These are phyloP conservation scores for Drechmeria coniospora DNA, from an alignment of 2,329 filamentous ascomycete genomes.

Conservation along the genomic window DNA sequence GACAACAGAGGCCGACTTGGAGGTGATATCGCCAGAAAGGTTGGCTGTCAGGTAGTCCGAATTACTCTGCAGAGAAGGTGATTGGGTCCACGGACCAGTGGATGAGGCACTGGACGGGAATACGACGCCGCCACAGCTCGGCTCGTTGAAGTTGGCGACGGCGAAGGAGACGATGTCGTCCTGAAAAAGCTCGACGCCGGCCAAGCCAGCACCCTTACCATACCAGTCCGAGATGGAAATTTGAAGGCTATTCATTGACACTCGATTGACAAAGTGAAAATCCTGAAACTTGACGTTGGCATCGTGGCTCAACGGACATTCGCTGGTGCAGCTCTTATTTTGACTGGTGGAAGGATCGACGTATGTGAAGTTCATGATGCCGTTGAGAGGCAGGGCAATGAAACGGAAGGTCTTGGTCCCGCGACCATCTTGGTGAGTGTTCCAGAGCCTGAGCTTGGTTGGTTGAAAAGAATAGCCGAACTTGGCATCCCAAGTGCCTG, in stretches of 20 bases:
- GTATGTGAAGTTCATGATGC: slow-evolving; percentile 94
- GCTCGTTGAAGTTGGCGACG: slow-evolving; percentile 77
- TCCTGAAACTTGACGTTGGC: slow-evolving; percentile 58
- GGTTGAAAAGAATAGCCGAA: slow-evolving; percentile 78
- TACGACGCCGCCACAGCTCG: slow-evolving; percentile 52
- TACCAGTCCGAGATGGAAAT: slow-evolving; percentile 82
- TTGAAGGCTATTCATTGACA: slow-evolving; percentile 78
- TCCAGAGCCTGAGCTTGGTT: slow-evolving; percentile 75
- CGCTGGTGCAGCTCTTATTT: slow-evolving; percentile 58
- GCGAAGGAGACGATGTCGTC: slow-evolving; percentile 78
- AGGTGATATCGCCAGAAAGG: slow-evolving; percentile 38
- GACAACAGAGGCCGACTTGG: slow-evolving; percentile 51
- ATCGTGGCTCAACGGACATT: slow-evolving; percentile 70
- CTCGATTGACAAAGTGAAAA: slow-evolving; percentile 73
- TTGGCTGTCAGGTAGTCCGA: slow-evolving; percentile 64
- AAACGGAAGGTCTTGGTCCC: slow-evolving; percentile 83
- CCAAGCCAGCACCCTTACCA: slow-evolving; percentile 67
- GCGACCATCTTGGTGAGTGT: slow-evolving; percentile 68
- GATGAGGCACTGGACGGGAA: slow-evolving; percentile 47
- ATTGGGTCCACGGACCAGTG: slow-evolving; percentile 60
- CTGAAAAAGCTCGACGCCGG: slow-evolving; percentile 76
- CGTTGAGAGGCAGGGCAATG: slow-evolving; percentile 69
- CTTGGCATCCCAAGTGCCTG: slow-evolving; percentile 70
- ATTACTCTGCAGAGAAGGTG: slow-evolving; percentile 51
- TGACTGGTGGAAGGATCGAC: slow-evolving; percentile 57